These are phyloP conservation scores for Aquilaria yunnanensis DNA, from an alignment of 345 rosid genomes.

Conservation along the genomic window DNA sequence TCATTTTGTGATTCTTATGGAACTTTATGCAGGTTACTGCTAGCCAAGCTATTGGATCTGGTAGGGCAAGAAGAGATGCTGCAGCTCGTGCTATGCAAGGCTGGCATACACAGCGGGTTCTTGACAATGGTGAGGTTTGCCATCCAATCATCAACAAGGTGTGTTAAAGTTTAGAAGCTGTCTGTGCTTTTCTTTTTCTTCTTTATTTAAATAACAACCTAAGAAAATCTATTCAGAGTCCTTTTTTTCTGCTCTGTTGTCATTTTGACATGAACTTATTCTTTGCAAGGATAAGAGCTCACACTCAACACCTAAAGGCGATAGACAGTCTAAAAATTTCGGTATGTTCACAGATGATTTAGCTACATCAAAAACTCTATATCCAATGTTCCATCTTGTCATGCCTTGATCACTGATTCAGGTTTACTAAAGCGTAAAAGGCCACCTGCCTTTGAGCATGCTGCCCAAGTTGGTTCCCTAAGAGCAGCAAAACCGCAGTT, in stretches of 20 bases:
- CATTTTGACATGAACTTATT: constrained; percentile 3
- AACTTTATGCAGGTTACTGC: constrained; percentile 27
- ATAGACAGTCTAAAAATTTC: constrained; percentile 43
- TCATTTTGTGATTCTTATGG: not conserved
- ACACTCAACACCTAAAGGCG: constrained; percentile 35
- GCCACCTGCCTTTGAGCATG: constrained; percentile 30
- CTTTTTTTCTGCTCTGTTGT: constrained; percentile 1
- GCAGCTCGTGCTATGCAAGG: constrained; percentile 77
- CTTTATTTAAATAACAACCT: too few relatives aligned
- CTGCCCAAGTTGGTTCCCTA: constrained; percentile 25
- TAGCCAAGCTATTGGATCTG: constrained; percentile 41
- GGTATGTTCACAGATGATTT: constrained; percentile 22
- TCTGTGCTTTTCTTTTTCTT: not conserved
- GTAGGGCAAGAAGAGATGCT: constrained; percentile 62
- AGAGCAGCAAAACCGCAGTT: constrained; percentile 41
- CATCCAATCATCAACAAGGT: constrained; percentile 36
- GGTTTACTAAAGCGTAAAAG: constrained; percentile 50
- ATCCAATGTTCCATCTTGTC: constrained; percentile 1
- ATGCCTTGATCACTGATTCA: constrained; percentile 16
- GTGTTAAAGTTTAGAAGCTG: constrained; percentile 13
- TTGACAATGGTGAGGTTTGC: constrained; percentile 54
- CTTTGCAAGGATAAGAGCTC: constrained; percentile 39
- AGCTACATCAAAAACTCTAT: constrained; percentile 1
- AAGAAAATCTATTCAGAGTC: not conserved
- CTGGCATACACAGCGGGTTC: constrained; percentile 61